Evolutionary conservation across 2,329 filamentous ascomycete genomes (phyloP).

Genomic region (Epichloe festucae): DNA sequence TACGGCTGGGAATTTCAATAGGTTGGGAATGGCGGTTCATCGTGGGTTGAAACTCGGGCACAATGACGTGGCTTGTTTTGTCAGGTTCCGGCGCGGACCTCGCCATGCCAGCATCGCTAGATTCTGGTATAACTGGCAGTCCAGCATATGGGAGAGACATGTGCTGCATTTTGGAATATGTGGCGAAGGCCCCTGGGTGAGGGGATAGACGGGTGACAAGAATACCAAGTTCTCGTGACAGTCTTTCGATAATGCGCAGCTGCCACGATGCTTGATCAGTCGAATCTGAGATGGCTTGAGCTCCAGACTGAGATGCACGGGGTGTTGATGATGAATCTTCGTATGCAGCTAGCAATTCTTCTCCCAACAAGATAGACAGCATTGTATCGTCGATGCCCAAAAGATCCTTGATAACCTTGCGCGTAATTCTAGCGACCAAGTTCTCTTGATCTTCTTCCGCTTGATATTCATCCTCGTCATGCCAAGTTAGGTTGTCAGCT

Average conservation of each 20-base stretch:
- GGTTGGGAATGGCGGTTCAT: conserved; percentile 25
- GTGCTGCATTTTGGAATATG: conserved; percentile 55
- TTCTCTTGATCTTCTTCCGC: conserved; percentile 45
- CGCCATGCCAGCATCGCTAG: conserved; percentile 20
- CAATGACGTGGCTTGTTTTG: conserved; percentile 11
- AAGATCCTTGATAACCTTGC: conserved; percentile 75
- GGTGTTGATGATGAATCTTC: conserved; percentile 36
- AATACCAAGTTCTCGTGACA: conserved; percentile 75
- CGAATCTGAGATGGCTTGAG: conserved; percentile 17
- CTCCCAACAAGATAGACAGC: conserved; percentile 77
- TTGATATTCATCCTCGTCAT: conserved; percentile 36
- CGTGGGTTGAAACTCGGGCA: conserved; percentile 35
- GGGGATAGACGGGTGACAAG: conserved; percentile 67
- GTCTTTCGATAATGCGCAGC: conserved; percentile 63
- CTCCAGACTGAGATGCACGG: conserved; percentile 25
- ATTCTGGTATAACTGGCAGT: conserved; percentile 51
- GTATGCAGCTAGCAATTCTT: conserved; percentile 48
- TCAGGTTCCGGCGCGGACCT: conserved; percentile 14
- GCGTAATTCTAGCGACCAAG: conserved; percentile 69
- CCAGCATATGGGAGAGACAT: conserved; percentile 65
- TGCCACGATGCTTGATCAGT: conserved; percentile 49
- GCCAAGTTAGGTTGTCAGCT: conserved; percentile 34
- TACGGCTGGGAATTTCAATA: conserved; percentile 23
- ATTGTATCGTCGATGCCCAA: conserved; percentile 83
- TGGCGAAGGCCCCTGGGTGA: conserved; percentile 79